A percentile compares a stretch with the other conserved stretches of the same genome.
These are phyloP conservation scores for Rhypophila decipiens DNA, from an alignment of 495 filamentous ascomycete genomes.

Conservation along the genomic window DNA sequence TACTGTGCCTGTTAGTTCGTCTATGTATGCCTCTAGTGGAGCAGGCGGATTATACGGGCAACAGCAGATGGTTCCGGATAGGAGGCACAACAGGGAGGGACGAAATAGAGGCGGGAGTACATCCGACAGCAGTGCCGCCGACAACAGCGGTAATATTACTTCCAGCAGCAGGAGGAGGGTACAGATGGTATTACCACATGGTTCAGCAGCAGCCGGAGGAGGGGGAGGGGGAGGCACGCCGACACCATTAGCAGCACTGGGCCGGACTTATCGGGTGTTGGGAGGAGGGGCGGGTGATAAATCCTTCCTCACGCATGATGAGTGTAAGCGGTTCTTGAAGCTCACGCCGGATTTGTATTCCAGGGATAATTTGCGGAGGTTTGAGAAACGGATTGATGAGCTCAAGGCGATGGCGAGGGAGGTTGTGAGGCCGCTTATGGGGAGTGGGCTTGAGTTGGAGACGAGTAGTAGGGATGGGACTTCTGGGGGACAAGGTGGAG, in stretches of 20 bases:
- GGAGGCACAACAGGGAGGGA: neutral
- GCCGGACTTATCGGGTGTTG: slow-evolving; percentile 67
- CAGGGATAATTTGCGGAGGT: slow-evolving; percentile 69
- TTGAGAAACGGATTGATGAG: slow-evolving; percentile 82
- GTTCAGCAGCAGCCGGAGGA: neutral
- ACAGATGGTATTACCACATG: slow-evolving; percentile 9
- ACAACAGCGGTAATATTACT: neutral
- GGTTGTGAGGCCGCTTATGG: slow-evolving; percentile 78
- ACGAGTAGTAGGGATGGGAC: slow-evolving; percentile 13
- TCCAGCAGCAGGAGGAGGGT: neutral
- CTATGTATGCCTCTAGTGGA: too few species aligned
- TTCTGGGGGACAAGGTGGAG: neutral
- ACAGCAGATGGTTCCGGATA: neutral
- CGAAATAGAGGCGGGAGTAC: neutral
- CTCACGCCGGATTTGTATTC: slow-evolving; percentile 61
- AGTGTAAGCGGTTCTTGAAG: slow-evolving; percentile 82
- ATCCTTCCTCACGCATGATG: slow-evolving; percentile 73
- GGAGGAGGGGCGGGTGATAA: slow-evolving; percentile 45
- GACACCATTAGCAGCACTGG: slow-evolving; percentile 45
- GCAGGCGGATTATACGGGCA: too few species aligned
- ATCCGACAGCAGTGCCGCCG: neutral
- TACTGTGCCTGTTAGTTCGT: slow-evolving; percentile 54
- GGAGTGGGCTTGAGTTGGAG: slow-evolving; percentile 74
- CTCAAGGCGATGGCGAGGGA: slow-evolving; percentile 76
- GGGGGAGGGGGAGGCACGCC: neutral